A percentile compares a stretch with the other conserved stretches of the same genome.
Evolutionary conservation across 352 stramenopile genomes (phyloP).

Genomic region (Thraustotheca clavata): DNA sequence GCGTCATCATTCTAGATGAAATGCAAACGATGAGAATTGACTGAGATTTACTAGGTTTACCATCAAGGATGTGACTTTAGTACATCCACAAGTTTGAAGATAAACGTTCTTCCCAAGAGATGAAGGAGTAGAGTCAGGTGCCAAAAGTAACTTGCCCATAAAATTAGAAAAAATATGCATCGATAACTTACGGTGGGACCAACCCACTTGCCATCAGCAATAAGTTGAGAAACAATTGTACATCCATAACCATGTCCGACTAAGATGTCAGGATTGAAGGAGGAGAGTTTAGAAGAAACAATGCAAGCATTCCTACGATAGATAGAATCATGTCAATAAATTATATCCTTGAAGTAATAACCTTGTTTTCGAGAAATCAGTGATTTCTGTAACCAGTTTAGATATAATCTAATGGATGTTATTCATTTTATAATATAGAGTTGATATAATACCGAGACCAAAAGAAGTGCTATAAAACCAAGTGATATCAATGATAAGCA

Average conservation of each 20-base stretch:
- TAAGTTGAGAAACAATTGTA: neutral
- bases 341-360: neutral
- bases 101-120: neutral
- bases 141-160: neutral
- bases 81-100: neutral
- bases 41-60: too few relatives aligned
- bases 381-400: slow-evolving; percentile 5
- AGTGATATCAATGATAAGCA: neutral
- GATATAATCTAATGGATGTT: neutral
- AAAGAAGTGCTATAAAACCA: slow-evolving; percentile 1
- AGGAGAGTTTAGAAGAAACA: neutral
- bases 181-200: neutral
- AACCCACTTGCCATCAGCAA: neutral
- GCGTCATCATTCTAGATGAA: too few relatives aligned
- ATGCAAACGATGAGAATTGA: too few relatives aligned
- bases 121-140: neutral
- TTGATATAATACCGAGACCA: neutral
- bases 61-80: too few relatives aligned
- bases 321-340: neutral
- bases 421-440: neutral
- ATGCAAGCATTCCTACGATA: neutral
- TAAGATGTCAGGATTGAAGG: neutral
- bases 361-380: neutral
- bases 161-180: neutral
- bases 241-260: slow-evolving; percentile 1